phyloP scores from a whole-genome alignment of 192 early-diverging fungal genomes.

The Chytriomyces confervae region DNA sequence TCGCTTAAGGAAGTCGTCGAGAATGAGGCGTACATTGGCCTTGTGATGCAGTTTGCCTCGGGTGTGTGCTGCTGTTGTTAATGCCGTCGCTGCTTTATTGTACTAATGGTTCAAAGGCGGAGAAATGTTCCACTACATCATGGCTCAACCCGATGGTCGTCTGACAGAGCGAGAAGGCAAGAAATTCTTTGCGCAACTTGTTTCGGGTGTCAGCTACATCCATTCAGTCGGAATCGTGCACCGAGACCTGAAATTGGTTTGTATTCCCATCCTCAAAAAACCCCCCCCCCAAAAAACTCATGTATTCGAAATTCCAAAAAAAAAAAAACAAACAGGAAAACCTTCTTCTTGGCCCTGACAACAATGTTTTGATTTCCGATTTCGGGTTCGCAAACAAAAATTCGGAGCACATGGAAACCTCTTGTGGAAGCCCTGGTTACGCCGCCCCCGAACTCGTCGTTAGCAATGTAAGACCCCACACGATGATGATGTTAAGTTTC shows the following conservation, averaged over 20 bases:
- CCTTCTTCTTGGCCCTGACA: conserved; percentile 39
- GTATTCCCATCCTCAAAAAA: neutral
- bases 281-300: neutral
- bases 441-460: conserved; percentile 57
- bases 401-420: conserved; percentile 77
- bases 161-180: conserved; percentile 91
- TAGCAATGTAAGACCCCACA: conserved; percentile 38
- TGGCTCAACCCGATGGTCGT: conserved; percentile 82
- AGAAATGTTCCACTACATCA: conserved; percentile 97
- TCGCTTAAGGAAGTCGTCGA: conserved; percentile 94
- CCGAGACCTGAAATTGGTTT: conserved; percentile 49
- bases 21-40: conserved; percentile 95
- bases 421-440: conserved; percentile 54
- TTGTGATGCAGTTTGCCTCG: conserved; percentile 81
- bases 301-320: neutral
- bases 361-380: conserved; percentile 55
- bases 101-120: conserved; percentile 76
- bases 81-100: conserved; percentile 57
- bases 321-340: conserved; percentile 35
- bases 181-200: conserved; percentile 91
- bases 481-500: neutral
- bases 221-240: conserved; percentile 51
- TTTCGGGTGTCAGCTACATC: conserved; percentile 69
- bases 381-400: conserved; percentile 61
- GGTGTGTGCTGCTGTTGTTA: conserved; percentile 57